A percentile compares a stretch with the other conserved stretches of the same genome.
These are phyloP conservation scores for Candida multigemmis DNA, from an alignment of 805 yeast species.

Conservation along the genomic window DNA sequence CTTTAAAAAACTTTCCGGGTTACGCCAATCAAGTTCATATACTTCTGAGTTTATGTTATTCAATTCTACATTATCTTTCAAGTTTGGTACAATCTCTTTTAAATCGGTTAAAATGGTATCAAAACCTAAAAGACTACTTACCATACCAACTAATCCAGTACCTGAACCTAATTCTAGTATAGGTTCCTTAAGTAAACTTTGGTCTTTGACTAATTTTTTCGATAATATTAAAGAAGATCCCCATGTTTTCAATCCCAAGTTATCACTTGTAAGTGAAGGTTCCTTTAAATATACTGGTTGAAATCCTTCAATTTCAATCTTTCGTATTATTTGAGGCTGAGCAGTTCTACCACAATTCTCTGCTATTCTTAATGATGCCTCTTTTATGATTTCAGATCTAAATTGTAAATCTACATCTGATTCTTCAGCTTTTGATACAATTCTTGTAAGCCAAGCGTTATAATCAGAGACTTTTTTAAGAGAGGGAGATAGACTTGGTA, in stretches of 20 bases:
- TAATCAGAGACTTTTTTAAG: slow-evolving; percentile 23
- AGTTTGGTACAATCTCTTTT: slow-evolving; percentile 65
- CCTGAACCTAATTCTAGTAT: slow-evolving; percentile 88
- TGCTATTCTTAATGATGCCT: slow-evolving; percentile 59
- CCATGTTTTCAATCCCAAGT: slow-evolving; percentile 91
- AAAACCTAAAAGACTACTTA: slow-evolving; percentile 46
- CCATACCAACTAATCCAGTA: slow-evolving; percentile 84
- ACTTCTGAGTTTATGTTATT: slow-evolving; percentile 35
- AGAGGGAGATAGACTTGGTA: slow-evolving; percentile 18
- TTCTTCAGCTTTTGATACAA: too few species aligned
- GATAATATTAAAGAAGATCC: slow-evolving; percentile 78
- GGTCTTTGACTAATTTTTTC: slow-evolving; percentile 32
- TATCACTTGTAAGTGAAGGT: slow-evolving; percentile 82
- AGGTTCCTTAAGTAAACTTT: slow-evolving; percentile 11
- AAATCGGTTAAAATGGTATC: slow-evolving; percentile 62
- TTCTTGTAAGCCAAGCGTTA: slow-evolving; percentile 39
- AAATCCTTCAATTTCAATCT: slow-evolving; percentile 36
- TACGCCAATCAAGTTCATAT: slow-evolving; percentile 69
- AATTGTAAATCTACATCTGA: slow-evolving; percentile 41
- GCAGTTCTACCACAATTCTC: slow-evolving; percentile 84
- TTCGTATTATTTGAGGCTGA: slow-evolving; percentile 59
- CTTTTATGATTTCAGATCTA: slow-evolving; percentile 34
- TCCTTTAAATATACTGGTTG: slow-evolving; percentile 43
- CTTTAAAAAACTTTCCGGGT: slow-evolving; percentile 35
- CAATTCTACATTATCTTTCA: slow-evolving; percentile 46